Conservation (phyloP, 1,139 yeast species). For the Schizosaccharomyces versatilis region DNA sequence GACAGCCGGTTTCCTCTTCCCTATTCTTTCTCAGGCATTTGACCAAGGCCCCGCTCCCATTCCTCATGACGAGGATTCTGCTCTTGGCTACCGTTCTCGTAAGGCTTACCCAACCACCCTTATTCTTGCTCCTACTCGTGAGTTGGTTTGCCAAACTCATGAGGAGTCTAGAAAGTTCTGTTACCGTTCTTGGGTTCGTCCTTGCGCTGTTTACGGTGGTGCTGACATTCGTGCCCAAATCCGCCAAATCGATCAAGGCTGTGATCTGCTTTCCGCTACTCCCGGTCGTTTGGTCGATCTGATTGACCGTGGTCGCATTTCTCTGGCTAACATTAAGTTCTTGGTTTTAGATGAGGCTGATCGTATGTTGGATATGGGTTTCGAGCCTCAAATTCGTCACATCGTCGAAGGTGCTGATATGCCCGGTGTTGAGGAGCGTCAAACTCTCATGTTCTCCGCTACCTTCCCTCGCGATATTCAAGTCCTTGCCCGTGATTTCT, state of each 20-base stretch:
- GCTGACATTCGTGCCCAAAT: conserved; percentile 78
- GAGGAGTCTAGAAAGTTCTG: conserved; percentile 91
- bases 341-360: conserved; percentile 96
- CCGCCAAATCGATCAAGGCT: conserved; percentile 76
- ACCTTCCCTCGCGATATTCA: conserved; percentile 97
- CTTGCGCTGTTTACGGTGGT: conserved; percentile 96
- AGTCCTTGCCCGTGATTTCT: conserved; percentile 88
- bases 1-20: conserved; percentile 98
- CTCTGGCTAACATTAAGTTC: conserved; percentile 73
- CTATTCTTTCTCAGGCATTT: conserved; percentile 81
- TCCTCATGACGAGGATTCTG: conserved; percentile 25
- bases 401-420: conserved; percentile 93
- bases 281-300: conserved; percentile 97
- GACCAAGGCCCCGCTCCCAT: conserved; percentile 61
- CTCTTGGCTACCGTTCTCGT: conserved; percentile 25
- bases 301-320: conserved; percentile 81
- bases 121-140: conserved; percentile 96
- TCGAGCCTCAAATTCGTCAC: conserved; percentile 96
- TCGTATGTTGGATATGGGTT: conserved; percentile 99
- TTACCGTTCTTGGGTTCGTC: conserved; percentile 95
- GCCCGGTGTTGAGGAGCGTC: conserved; percentile 81
- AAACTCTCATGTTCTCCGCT: conserved; percentile 94
- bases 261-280: conserved; percentile 89
- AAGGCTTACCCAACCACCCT: conserved; percentile 87
- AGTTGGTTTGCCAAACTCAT: conserved; percentile 84